Percentiles rank a stretch among this genome's conserved stretches.
These are phyloP conservation scores for Syzygium aromaticum DNA, from an alignment of 345 rosid species.

Conservation along the genomic window DNA sequence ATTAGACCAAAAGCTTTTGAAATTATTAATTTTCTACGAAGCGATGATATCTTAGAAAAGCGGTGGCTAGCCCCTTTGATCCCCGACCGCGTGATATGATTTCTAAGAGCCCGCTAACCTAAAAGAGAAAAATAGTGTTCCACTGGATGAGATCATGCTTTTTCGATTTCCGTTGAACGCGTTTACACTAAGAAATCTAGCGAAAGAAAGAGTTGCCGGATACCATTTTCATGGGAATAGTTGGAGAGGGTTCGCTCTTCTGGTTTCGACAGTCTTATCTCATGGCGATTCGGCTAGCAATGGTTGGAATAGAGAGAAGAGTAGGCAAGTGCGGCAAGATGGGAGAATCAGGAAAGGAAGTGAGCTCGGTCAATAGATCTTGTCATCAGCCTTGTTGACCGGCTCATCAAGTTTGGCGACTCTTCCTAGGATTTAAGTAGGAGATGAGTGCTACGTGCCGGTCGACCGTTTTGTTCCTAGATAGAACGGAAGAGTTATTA, in stretches of 20 bases:
- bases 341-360: neutral
- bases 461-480: neutral
- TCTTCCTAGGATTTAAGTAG: neutral
- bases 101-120: neutral
- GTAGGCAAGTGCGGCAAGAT: neutral
- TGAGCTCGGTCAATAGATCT: neutral
- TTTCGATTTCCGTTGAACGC: neutral
- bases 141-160: neutral
- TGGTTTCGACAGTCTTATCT: neutral
- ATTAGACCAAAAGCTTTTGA: neutral
- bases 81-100: neutral
- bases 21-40: neutral
- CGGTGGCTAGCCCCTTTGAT: neutral
- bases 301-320: neutral
- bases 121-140: neutral
- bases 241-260: neutral
- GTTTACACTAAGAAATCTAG: neutral
- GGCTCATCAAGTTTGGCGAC: neutral
- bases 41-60: neutral
- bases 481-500: neutral
- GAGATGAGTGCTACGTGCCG: neutral
- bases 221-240: neutral
- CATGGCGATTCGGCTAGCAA: neutral
- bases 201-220: neutral
- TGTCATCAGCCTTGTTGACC: neutral